Percentiles rank a stretch among this genome's conserved stretches.
phyloP scores from a whole-genome alignment of 2,329 filamentous ascomycete species.

The Ascocoryne sarcoides region DNA sequence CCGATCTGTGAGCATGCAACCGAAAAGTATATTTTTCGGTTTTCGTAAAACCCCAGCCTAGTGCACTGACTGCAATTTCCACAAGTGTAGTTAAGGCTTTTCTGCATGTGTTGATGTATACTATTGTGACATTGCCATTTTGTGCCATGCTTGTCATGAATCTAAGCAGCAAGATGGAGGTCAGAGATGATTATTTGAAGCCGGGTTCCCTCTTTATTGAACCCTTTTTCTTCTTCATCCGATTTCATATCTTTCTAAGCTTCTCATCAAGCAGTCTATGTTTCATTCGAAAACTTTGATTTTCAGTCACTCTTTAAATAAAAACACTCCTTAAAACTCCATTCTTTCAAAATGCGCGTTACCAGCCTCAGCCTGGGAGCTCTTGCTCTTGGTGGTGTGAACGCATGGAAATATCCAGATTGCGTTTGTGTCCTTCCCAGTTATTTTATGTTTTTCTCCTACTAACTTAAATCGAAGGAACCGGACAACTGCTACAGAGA shows the following conservation, averaged over 20 bases:
- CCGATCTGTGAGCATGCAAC: too few species aligned
- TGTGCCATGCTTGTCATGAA: too few species aligned
- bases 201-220: background rate
- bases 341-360: constrained; percentile 12
- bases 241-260: too few species aligned
- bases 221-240: background rate
- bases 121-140: too few species aligned
- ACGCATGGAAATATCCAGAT: constrained; percentile 17
- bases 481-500: constrained; percentile 31
- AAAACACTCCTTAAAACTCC: background rate
- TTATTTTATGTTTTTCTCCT: background rate
- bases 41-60: too few species aligned
- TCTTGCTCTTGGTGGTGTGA: constrained; percentile 13
- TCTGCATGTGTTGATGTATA: too few species aligned
- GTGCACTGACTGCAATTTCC: too few species aligned
- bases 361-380: constrained; percentile 10
- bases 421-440: constrained; percentile 13
- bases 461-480: constrained; percentile 9
- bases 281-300: background rate
- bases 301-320: background rate
- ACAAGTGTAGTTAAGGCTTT: too few species aligned
- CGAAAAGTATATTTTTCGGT: too few species aligned
- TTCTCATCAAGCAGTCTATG: too few species aligned
- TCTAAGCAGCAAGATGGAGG: too few species aligned
- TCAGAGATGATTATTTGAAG: background rate